Base-by-base conservation (phyloP, 164 flowering plant genomes). In the Magnolia kwangsiensis region DNA sequence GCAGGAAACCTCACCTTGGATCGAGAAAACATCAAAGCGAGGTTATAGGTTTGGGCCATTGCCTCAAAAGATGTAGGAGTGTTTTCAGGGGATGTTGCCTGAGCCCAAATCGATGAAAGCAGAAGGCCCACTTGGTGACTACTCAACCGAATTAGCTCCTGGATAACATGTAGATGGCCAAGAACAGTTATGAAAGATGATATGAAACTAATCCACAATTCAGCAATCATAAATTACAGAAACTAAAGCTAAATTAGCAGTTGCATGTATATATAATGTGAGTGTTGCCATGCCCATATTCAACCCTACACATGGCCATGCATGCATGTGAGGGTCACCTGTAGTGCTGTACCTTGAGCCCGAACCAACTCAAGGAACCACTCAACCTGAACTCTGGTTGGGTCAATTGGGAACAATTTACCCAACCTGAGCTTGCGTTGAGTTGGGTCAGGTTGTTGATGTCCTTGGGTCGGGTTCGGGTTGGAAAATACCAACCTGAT, bases 91-190 rank as follows among this genome's bases (percentile, higher is more conserved):
- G 85, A 85, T 74, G 88, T 85, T 81, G 97, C 95, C 86, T 95
- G 98, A 80, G 85, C 88, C 97, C 96, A 91, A 69, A 92, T 85
- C 65, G 94, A 91, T 72, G 97, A 91, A 78, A 92, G 97, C 79
- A 92, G 80, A 76, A 92, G 91, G 76, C 87, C 89, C 72, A 92
- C 86, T 88, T 95, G 98, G 78, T 90, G 91, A 78, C 96, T 88
- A 81, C 90, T 95, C 83, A 95, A 76, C 63, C 96, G 85, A 63
- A 91, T 81, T 61, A 73, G 75, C 80, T 85, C 89, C 92, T 88
- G 84, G 67, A 76, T 66, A 73, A 65, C 64, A 51, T 72, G 23
- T 8, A 76, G 19, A 64, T 14, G 55, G 14, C 49, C 10, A 61
- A 37, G 50, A 84, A 76, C n/a, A 29, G 9, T 37, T 11, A 66